Conservation (phyloP, 306 rosid genomes). For the Rosa rugosa region DNA sequence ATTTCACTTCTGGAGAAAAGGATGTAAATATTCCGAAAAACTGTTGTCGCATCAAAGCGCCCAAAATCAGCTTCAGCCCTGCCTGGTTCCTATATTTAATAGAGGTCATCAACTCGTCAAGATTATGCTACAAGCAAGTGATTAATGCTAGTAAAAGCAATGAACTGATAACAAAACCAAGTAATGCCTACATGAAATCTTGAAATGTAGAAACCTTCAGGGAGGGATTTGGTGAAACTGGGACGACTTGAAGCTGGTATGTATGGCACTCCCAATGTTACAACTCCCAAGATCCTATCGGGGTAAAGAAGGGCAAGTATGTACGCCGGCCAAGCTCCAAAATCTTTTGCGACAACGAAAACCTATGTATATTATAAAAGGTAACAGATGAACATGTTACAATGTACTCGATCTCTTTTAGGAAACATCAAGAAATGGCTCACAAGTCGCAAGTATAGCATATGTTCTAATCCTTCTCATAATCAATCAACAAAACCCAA, state of each 20-base stretch:
- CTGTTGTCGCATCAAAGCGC: constrained; percentile 64
- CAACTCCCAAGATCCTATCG: constrained; percentile 67
- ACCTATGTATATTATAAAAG: constrained; percentile 30
- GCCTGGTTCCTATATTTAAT: constrained; percentile 57
- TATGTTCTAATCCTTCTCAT: not conserved
- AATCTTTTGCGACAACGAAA: constrained; percentile 74
- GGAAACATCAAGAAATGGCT: not conserved
- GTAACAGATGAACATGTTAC: not conserved
- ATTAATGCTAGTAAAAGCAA: no score
- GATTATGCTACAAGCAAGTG: not conserved
- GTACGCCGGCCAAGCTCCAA: constrained; percentile 58
- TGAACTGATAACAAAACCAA: not conserved
- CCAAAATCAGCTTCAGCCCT: constrained; percentile 86
- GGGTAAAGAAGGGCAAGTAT: constrained; percentile 56
- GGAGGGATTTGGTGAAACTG: constrained; percentile 23
- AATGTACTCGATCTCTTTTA: not conserved
- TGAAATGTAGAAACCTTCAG: constrained; percentile 77
- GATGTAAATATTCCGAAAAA: constrained; percentile 63
- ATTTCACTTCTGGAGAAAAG: constrained; percentile 75
- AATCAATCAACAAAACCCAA: not conserved
- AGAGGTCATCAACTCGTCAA: not conserved
- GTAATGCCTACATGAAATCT: constrained; percentile 59
- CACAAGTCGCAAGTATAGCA: not conserved
- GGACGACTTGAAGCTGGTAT: constrained; percentile 42
- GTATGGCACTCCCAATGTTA: constrained; percentile 66